Conservation (phyloP, 73 alveolate genomes). For the Paramecium tetraurelia region DNA sequence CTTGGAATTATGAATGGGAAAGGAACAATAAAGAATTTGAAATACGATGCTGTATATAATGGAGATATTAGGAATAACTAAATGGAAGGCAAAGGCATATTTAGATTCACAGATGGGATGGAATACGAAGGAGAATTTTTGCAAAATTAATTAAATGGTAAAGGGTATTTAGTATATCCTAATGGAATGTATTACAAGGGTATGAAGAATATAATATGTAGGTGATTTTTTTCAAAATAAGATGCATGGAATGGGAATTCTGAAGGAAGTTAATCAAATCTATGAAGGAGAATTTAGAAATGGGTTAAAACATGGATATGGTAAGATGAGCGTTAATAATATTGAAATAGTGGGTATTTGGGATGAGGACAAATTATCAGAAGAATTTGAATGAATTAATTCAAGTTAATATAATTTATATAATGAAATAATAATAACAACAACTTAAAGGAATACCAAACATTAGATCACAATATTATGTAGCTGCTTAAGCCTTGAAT, state of each 20-base stretch:
- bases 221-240: neutral
- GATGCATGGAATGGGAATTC: neutral
- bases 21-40: neutral
- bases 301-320: neutral
- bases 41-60: neutral
- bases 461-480: slow-evolving; percentile 18
- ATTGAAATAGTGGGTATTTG: neutral
- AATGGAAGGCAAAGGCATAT: neutral
- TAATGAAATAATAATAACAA: neutral
- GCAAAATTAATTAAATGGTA: neutral
- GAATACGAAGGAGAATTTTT: neutral
- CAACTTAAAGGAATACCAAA: slow-evolving; percentile 7
- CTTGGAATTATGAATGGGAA: neutral
- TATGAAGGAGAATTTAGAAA: neutral
- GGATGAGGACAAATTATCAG: neutral
- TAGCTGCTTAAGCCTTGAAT: neutral
- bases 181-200: neutral
- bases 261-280: neutral
- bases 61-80: neutral
- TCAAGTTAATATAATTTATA: neutral
- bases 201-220: neutral
- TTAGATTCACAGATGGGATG: neutral
- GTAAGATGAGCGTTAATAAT: neutral
- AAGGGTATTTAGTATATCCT: neutral
- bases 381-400: neutral